A percentile compares a stretch with the other conserved stretches of the same genome.
phyloP scores from a whole-genome alignment of 1,139 yeast species.

The Nematodospora anomalae region DNA sequence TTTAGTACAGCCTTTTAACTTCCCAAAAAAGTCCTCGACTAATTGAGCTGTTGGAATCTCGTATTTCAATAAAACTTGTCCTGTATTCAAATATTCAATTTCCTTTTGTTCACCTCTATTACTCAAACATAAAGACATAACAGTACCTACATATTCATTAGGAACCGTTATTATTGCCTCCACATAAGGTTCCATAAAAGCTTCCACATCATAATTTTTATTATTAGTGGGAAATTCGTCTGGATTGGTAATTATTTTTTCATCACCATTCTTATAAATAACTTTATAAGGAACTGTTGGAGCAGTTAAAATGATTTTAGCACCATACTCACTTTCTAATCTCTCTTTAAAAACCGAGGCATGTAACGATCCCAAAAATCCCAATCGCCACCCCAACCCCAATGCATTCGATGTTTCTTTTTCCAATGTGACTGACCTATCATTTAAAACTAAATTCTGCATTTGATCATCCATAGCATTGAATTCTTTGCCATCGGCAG shows the following conservation, averaged over 20 bases:
- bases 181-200: conserved; percentile 83
- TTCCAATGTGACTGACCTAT: conserved; percentile 84
- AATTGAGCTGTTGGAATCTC: conserved; percentile 83
- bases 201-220: conserved; percentile 49
- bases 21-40: conserved; percentile 94
- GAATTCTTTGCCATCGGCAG: conserved; percentile 92
- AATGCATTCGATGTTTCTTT: conserved; percentile 92
- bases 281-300: conserved; percentile 94
- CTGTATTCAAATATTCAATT: conserved; percentile 72
- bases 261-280: conserved; percentile 61
- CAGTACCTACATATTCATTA: conserved; percentile 81
- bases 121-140: conserved; percentile 80
- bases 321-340: conserved; percentile 90
- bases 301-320: conserved; percentile 86
- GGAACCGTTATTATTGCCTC: conserved; percentile 92
- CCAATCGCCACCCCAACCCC: conserved; percentile 97
- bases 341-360: conserved; percentile 94
- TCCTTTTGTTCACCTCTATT: conserved; percentile 84
- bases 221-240: conserved; percentile 80
- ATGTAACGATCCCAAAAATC: conserved; percentile 90
- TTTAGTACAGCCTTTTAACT: conserved; percentile 81
- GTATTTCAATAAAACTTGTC: conserved; percentile 80
- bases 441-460: conserved; percentile 84
- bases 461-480: conserved; percentile 87
- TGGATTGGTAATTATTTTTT: conserved; percentile 76